Evolutionary conservation across 2,329 filamentous ascomycete genomes (phyloP), one percentile per base, ranked within the genome.

Genomic region (Ophiostoma pallidulum): DNA sequence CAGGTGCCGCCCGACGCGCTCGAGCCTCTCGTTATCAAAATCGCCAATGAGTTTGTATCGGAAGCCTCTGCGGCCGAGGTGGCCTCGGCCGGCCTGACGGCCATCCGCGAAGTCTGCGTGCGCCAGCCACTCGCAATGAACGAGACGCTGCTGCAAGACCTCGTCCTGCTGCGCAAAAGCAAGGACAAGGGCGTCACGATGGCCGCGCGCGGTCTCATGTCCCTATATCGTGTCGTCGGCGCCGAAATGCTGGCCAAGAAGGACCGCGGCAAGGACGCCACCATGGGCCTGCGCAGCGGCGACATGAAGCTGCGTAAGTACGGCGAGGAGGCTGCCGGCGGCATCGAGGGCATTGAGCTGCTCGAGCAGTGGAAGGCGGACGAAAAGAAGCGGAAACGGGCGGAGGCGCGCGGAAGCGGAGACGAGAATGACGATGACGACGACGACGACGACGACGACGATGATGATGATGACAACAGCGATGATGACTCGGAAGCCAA

Each of bases 171-270:
- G 67, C 80, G 87, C 51, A 95, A 94, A 72, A 94, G 87, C 62
- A 98, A 98, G 63, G 92, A 98, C 62, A 98, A 97, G 71, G 90
- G 91, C 51, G 86, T 92, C n/a, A 90, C 94, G 78, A 97, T 98
- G 92, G 92, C 92, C 8, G 89, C 91, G 13, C 91, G 92, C 64
- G 91, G 92, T 54, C 71, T 98, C 7, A 72, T 98, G 36, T 88
- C 87, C 20, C 73, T 98, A 6, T 98, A 94, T 70, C 76, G 92
- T 56, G 90, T 97, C 60, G 85, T 95, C 13, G 89, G 84, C 31
- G 87, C 92, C 0, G 86, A 94, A 56, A 77, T 97, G 68, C 70
- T 98, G 51, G 84, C 84, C 66, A 94, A 88, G 72, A 80, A 85
- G 60, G 92, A 96, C 62, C 80, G 92, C 57, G 92, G 92, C 58